Evolutionary conservation across 257 asterid species (phyloP).

Genomic region (Eustoma russellianum): DNA sequence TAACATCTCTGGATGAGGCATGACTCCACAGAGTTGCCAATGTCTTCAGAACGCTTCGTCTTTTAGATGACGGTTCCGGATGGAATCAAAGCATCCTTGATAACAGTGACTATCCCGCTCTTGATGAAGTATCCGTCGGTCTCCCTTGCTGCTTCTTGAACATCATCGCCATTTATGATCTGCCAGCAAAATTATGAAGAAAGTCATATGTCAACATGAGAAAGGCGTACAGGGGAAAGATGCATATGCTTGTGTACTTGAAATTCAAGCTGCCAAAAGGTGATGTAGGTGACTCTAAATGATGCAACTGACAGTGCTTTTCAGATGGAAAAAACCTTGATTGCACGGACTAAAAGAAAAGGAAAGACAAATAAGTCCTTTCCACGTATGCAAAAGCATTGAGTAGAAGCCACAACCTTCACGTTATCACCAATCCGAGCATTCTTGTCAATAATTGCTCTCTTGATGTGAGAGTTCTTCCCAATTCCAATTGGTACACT

Average conservation of each 20-base stretch:
- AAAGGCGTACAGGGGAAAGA: background rate
- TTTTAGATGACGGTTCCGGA: constrained; percentile 56
- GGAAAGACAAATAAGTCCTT: too few species aligned
- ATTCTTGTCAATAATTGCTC: constrained; percentile 92
- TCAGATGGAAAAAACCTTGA: too few species aligned
- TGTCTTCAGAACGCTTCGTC: background rate
- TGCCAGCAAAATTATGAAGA: constrained; percentile 12
- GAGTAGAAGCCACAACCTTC: constrained; percentile 32
- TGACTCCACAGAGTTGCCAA: background rate
- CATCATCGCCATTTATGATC: constrained; percentile 63
- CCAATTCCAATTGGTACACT: constrained; percentile 87
- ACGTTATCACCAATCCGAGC: constrained; percentile 82
- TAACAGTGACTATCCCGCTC: constrained; percentile 84
- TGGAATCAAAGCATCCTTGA: constrained; percentile 86
- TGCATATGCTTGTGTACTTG: background rate
- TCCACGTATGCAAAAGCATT: background rate
- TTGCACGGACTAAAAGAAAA: background rate
- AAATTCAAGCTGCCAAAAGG: background rate
- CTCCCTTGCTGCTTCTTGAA: constrained; percentile 95
- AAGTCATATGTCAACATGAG: background rate
- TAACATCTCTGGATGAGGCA: background rate
- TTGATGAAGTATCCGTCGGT: constrained; percentile 89
- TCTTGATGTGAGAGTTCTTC: constrained; percentile 63
- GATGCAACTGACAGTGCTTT: background rate
- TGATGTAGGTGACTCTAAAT: background rate